Conservation (phyloP, 2,329 filamentous ascomycete genomes). For the Talaromyces sp. region DNA sequence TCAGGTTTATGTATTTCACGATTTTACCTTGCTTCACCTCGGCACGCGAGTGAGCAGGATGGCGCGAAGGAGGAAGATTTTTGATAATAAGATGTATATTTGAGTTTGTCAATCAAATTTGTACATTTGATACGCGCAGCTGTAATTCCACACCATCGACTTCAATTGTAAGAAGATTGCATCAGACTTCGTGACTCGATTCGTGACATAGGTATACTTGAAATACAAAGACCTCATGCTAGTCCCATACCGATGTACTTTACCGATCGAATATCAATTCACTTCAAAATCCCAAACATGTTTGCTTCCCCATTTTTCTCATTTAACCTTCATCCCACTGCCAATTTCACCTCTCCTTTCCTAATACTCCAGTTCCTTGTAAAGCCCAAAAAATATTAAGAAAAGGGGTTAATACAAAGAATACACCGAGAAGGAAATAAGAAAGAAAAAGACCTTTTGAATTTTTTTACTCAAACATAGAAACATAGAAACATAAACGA, state of each 20-base stretch:
- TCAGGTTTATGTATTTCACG: conserved; percentile 1
- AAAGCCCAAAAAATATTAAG: not conserved
- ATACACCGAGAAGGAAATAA: not conserved
- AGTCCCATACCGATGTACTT: too few species aligned
- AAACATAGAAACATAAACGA: not conserved
- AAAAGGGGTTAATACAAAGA: not conserved
- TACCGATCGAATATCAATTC: too few species aligned
- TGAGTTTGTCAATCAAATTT: conserved; percentile 1
- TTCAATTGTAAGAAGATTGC: not conserved
- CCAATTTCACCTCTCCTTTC: not conserved
- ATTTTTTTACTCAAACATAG: conserved; percentile 3
- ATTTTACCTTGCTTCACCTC: not conserved
- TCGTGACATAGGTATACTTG: too few species aligned
- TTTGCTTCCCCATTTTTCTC: not conserved
- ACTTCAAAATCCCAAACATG: not conserved
- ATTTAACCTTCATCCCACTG: not conserved
- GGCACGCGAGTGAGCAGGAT: not conserved
- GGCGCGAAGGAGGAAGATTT: not conserved
- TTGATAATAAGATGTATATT: not conserved
- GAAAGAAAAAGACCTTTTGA: not conserved
- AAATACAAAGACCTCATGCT: too few species aligned
- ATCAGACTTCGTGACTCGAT: too few species aligned
- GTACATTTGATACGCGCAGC: not conserved
- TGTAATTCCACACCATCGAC: not conserved
- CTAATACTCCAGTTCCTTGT: not conserved